Evolutionary conservation across 495 filamentous ascomycete species (phyloP), one percentile per base, ranked within the genome.

Genomic region (Evansstolkia leycettana): DNA sequence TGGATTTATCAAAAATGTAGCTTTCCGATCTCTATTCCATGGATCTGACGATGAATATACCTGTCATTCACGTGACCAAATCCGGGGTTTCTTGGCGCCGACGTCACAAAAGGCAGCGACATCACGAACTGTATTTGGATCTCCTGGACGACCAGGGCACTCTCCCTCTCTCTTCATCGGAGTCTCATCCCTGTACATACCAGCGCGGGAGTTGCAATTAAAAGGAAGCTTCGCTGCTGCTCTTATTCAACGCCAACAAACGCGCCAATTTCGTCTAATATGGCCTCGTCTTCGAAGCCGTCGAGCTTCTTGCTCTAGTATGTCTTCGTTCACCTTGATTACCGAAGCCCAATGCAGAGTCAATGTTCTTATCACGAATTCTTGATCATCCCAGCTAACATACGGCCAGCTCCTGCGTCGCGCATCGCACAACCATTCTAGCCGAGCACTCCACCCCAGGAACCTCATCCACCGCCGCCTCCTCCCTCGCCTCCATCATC

Each of bases 401-500:
- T 33, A 39, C 33, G 5, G 13, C 9, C 54, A 94, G 86, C 65
- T 75, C 86, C 50, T 94, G 87, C 65, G 88, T 95, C 47, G 83
- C 88, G 20, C 75, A 93, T 61, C 74, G 85, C 47, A 80, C 77
- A 37, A 95, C 89, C 26, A 94, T 96, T 59, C 78, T 98, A 29
- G 67, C 80, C 47, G 92, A 96, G 58, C 84, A 90, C 60, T 89
- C 85, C 35, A 75, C 82, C 16, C 70, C 79, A 2, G 67, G 69
- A 15, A 75, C 80, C 25, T 80, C 88, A 26, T 75, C 62, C 18
- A 70, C 78, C 14, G 76, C 80, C 16, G 70, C 79, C 40, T 81
- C 84, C 36, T 88, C 84, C 15, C 82, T 96, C 44, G 85, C 89
- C 48, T 88, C 86, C 41, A 70, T 95, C 46, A 86, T 96, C 64